Evolutionary conservation across 176 grass and related monocot genomes (phyloP).

Genomic region (Ampelocalamus luodianensis): DNA sequence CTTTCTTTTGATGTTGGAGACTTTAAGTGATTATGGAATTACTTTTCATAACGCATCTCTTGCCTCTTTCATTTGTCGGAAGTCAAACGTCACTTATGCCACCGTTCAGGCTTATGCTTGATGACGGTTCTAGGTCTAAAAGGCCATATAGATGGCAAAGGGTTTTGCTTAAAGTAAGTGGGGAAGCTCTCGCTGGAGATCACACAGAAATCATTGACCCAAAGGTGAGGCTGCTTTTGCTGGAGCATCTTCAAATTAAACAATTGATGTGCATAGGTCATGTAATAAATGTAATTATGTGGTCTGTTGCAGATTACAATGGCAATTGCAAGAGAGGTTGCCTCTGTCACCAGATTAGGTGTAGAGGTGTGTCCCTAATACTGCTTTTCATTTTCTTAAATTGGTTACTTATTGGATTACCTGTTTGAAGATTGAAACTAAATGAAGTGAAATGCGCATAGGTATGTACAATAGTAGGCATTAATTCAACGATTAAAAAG

Average conservation of each 20-base stretch:
- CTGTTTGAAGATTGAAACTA: conserved; percentile 10
- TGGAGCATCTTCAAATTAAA: conserved; percentile 13
- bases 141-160: conserved; percentile 77
- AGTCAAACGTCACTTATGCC: conserved; percentile 53
- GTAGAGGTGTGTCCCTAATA: conserved; percentile 68
- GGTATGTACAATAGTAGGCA: neutral
- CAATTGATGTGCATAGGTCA: neutral
- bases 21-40: neutral
- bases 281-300: conserved; percentile 22
- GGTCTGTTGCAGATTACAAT: conserved; percentile 76
- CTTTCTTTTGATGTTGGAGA: neutral
- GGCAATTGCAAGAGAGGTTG: conserved; percentile 97
- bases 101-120: conserved; percentile 61
- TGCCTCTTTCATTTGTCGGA: conserved; percentile 38
- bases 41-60: neutral
- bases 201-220: conserved; percentile 84
- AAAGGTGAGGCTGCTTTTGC: conserved; percentile 58
- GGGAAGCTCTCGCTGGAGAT: conserved; percentile 93
- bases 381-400: neutral
- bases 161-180: conserved; percentile 94
- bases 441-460: neutral
- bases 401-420: neutral
- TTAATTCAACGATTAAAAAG: neutral
- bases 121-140: conserved; percentile 60
- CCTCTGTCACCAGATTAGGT: conserved; percentile 90